Base-by-base conservation (phyloP, 306 rosid species). In the Pterocarpus macrocarpus region DNA sequence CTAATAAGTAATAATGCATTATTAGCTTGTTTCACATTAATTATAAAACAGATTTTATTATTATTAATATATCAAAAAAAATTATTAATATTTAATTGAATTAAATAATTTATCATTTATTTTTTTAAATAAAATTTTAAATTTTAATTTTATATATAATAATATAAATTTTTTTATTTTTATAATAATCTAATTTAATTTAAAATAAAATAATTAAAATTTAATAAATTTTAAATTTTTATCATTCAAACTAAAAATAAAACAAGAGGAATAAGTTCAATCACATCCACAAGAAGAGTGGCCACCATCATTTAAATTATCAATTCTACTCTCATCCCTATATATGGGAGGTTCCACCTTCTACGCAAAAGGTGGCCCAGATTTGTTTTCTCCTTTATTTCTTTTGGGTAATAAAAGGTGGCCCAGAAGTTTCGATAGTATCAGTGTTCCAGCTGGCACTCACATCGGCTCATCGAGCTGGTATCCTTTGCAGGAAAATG, bases 361-460 rank as follows among this genome's bases (percentile, higher is more conserved):
- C 28, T 10, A 47, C 14, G 61, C 1, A 38, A n/a, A 34, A 34
- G 9, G 13, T 4, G 14, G 17, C 62, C 55, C 30, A 2, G 22
- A 15, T 79, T 10, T 58, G 7, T 58, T 9, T 33, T 33, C 34
- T 14, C 2, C 5, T 33, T 63, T 4, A 61, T 61, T 36, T 35
- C 1, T 3, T 63, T 63, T 55, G 13, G 61, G 61, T 16, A 55
- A 55, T 11, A 30, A 22, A 28, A 13, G 16, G 28, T 10, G 33
- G 41, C 11, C 69, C 35, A n/a, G 66, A 50, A 50, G 73, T 71
- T 79, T 34, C 34, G 33, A 44, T 16, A 63, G 53, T 65, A 35
- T 36, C 43, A 12, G 1, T 74, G 56, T 76, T 82, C 81, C 81
- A 82, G 85, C 85, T 82, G 85, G 81, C 56, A 38, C 64, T 57